Percentiles rank a stretch among this genome's conserved stretches.
Conservation (phyloP, 495 filamentous ascomycete genomes). For the Chaetomidium leptoderma region DNA sequence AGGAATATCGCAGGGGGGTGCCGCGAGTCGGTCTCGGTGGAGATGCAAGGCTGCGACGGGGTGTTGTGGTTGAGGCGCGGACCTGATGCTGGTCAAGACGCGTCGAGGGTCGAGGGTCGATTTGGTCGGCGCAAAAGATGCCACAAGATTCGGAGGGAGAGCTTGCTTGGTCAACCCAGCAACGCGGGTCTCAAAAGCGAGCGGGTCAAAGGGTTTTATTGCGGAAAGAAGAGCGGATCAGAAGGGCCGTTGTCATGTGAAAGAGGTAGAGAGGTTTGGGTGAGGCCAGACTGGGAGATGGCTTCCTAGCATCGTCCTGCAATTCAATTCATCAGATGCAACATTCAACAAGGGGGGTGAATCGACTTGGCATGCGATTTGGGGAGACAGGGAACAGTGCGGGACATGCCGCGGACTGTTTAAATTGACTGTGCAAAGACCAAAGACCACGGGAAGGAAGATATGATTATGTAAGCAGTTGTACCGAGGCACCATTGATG, state of each 20-base stretch:
- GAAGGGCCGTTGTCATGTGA: not conserved
- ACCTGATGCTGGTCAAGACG: slow-evolving; percentile 23
- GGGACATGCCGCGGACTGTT: not conserved
- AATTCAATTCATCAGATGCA: not conserved
- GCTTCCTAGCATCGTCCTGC: not conserved
- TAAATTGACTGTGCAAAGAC: too few species aligned
- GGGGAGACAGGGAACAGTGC: not conserved
- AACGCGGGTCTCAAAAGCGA: not conserved
- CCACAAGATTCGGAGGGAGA: not conserved
- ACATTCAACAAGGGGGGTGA: not conserved
- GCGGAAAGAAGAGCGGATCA: not conserved
- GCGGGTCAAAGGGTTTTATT: not conserved
- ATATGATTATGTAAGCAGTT: too few species aligned
- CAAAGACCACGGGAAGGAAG: too few species aligned
- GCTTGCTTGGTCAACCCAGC: not conserved
- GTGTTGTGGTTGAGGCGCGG: slow-evolving; percentile 18
- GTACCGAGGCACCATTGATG: too few species aligned
- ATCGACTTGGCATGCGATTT: not conserved
- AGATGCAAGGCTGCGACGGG: not conserved
- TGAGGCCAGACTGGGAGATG: not conserved
- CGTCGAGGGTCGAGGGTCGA: slow-evolving; percentile 15
- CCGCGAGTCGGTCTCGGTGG: slow-evolving; percentile 9
- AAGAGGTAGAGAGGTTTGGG: not conserved
- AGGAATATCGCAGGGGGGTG: not conserved
- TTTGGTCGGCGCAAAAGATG: not conserved